A percentile compares a stretch with the other conserved stretches of the same genome.
These are phyloP conservation scores for Monilinia vaccinii-corymbosi DNA, from an alignment of 2,329 filamentous ascomycete species.

Conservation along the genomic window DNA sequence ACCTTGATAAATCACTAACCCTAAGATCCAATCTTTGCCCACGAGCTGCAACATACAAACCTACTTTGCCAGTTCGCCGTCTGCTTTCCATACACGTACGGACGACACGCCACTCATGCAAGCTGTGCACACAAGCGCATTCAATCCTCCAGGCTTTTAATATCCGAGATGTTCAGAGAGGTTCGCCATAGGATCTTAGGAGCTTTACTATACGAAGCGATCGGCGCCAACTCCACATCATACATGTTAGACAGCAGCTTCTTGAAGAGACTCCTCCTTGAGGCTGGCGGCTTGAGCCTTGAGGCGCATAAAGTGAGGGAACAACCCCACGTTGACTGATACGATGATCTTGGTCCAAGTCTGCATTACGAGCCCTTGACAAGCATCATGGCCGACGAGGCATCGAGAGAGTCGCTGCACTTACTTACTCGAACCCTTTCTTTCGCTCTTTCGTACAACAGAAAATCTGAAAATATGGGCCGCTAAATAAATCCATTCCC, in stretches of 20 bases:
- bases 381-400: neutral
- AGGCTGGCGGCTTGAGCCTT: too few relatives aligned
- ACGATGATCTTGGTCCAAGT: constrained; percentile 2
- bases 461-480: neutral
- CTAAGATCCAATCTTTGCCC: too few relatives aligned
- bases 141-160: neutral
- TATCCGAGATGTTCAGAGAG: neutral
- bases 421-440: too few relatives aligned
- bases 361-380: neutral
- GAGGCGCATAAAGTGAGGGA: constrained; percentile 1
- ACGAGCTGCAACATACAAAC: neutral
- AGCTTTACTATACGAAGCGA: neutral
- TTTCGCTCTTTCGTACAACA: neutral
- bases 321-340: constrained; percentile 1
- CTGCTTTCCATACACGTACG: neutral
- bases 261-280: neutral
- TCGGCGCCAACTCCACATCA: neutral
- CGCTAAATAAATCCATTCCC: neutral
- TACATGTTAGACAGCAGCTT: neutral
- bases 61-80: neutral
- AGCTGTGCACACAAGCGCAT: constrained; percentile 3
- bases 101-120: too few relatives aligned
- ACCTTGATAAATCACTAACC: neutral
- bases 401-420: too few relatives aligned
- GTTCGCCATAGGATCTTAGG: neutral